phyloP scores from a whole-genome alignment of 495 filamentous ascomycete species.

The Ascobolus immersus region DNA sequence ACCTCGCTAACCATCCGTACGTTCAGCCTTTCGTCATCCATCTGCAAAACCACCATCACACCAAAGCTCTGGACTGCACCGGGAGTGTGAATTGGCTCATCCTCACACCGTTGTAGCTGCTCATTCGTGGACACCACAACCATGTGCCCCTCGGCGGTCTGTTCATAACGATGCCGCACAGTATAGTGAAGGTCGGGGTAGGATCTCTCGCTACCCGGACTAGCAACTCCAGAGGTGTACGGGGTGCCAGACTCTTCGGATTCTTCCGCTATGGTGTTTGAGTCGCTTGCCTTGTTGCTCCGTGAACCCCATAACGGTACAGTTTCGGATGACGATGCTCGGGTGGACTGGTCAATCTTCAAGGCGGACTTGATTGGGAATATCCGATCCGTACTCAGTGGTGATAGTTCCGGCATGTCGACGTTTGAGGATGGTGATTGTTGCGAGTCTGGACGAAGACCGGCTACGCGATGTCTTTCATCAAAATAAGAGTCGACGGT shows the following conservation, averaged over 20 bases:
- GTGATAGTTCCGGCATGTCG: too few relatives aligned
- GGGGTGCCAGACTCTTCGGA: background rate
- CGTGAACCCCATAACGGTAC: slow-evolving; percentile 6
- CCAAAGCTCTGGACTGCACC: slow-evolving; percentile 80
- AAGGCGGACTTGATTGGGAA: slow-evolving; percentile 1
- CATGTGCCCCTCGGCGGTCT: slow-evolving; percentile 58
- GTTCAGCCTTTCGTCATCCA: slow-evolving; percentile 32
- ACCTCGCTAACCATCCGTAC: slow-evolving; percentile 61
- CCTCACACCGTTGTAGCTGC: slow-evolving; percentile 54
- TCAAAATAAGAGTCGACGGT: too few relatives aligned
- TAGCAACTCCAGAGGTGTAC: background rate
- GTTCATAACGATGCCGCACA: slow-evolving; percentile 50
- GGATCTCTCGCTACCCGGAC: slow-evolving; percentile 5
- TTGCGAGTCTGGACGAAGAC: too few relatives aligned
- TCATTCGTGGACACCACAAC: slow-evolving; percentile 38
- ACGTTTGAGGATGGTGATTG: too few relatives aligned
- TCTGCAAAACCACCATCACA: slow-evolving; percentile 46
- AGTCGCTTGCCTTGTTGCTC: background rate
- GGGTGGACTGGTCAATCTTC: slow-evolving; percentile 2
- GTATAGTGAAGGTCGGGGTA: slow-evolving; percentile 19
- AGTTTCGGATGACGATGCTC: background rate
- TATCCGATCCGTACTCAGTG: too few relatives aligned
- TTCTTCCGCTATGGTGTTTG: background rate
- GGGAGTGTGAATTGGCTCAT: slow-evolving; percentile 80
- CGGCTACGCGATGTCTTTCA: too few relatives aligned